phyloP scores from a whole-genome alignment of 1,139 yeast genomes.

The Candida sp. region DNA sequence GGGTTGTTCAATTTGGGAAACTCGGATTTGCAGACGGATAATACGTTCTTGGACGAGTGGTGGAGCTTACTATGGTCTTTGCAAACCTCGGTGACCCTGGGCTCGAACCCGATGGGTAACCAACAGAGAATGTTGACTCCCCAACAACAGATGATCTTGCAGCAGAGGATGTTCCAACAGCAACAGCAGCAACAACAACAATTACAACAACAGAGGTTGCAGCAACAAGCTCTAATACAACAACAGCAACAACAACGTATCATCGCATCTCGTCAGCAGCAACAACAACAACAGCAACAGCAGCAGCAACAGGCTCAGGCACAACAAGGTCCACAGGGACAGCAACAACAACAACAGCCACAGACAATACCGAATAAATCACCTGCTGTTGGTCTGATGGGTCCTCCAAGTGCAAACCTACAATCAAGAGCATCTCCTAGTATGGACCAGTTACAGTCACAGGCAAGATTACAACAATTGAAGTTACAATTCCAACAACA shows the following conservation, averaged over 20 bases:
- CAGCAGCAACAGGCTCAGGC: constrained; percentile 19
- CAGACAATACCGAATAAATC: constrained; percentile 1
- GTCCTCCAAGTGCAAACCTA: constrained; percentile 9
- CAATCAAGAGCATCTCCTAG: constrained; percentile 16
- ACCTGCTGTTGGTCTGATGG: constrained; percentile 6
- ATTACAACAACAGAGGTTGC: constrained; percentile 19
- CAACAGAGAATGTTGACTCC: constrained; percentile 17
- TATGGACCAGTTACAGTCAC: constrained; percentile 14
- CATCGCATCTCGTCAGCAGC: constrained; percentile 6
- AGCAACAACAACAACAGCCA: constrained; percentile 10
- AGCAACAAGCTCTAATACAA: constrained; percentile 11
- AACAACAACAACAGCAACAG: constrained; percentile 8
- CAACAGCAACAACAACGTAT: constrained; percentile 7
- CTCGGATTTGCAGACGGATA: constrained; percentile 10
- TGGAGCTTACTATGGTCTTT: constrained; percentile 56
- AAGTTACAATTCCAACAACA: constrained; percentile 16
- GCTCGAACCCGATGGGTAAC: constrained; percentile 28
- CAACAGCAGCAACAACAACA: constrained; percentile 19
- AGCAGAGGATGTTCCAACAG: constrained; percentile 12
- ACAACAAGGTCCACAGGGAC: constrained; percentile 7
- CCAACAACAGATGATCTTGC: constrained; percentile 14
- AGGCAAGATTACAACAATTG: constrained; percentile 21
- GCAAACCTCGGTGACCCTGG: constrained; percentile 41
- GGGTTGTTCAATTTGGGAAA: not conserved
- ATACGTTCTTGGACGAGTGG: constrained; percentile 58